A percentile compares a stretch with the other conserved stretches of the same genome.
Conservation (phyloP, 2,329 filamentous ascomycete species). For the Penicillium digitatum region DNA sequence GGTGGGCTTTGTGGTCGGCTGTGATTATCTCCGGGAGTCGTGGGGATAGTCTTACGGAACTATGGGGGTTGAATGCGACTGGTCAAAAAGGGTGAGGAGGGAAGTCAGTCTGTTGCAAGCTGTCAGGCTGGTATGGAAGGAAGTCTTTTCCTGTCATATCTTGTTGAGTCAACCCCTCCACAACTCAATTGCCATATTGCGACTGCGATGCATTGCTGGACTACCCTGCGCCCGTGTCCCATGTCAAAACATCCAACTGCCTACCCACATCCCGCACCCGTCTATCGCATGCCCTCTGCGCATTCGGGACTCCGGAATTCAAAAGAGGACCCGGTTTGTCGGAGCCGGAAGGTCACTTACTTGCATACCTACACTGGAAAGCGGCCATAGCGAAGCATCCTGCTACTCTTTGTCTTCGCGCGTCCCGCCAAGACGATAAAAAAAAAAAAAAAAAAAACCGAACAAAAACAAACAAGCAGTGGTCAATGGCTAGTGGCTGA, state of each 20-base stretch:
- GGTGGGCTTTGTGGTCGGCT: neutral
- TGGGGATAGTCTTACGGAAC: neutral
- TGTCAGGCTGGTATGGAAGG: slow-evolving; percentile 1
- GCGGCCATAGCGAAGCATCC: slow-evolving; percentile 2
- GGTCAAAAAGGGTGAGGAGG: neutral
- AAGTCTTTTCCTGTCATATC: neutral
- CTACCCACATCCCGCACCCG: neutral
- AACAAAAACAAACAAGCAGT: slow-evolving; percentile 2
- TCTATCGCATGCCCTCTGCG: neutral
- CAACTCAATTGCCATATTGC: neutral
- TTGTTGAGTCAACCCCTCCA: neutral
- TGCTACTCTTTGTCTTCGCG: neutral
- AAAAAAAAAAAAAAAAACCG: neutral
- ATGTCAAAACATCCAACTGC: neutral
- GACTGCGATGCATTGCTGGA: neutral
- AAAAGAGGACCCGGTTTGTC: slow-evolving; percentile 3
- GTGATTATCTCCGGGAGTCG: neutral
- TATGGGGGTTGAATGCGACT: slow-evolving; percentile 1
- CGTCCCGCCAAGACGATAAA: neutral
- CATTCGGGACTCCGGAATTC: slow-evolving; percentile 2
- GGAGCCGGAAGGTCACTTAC: neutral
- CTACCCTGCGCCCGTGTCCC: neutral
- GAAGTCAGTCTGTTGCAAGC: neutral
- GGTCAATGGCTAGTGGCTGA: neutral
- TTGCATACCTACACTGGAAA: neutral